These are phyloP conservation scores for Penicillium fimorum DNA, from an alignment of 495 filamentous ascomycete species.

Conservation along the genomic window DNA sequence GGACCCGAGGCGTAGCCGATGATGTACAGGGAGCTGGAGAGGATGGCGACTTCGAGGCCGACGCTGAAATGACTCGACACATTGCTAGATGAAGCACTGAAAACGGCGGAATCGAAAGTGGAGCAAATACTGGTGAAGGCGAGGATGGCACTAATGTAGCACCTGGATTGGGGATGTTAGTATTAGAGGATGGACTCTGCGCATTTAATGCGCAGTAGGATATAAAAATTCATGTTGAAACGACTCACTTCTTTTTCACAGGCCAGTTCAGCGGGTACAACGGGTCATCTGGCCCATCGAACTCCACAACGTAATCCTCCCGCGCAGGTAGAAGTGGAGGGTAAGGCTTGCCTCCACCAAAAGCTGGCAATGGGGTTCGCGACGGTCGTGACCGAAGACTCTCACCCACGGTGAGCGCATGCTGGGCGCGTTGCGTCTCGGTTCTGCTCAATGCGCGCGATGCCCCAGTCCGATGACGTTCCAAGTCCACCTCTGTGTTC, in stretches of 20 bases:
- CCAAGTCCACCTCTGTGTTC: conserved; percentile 66
- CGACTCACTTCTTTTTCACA: conserved; percentile 61
- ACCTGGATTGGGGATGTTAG: conserved; percentile 10
- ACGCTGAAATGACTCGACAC: conserved; percentile 47
- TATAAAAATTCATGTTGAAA: background rate
- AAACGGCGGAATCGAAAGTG: conserved; percentile 40
- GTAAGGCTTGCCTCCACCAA: conserved; percentile 73
- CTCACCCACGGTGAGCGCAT: conserved; percentile 38
- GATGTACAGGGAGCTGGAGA: conserved; percentile 59
- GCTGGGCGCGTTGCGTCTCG: conserved; percentile 48
- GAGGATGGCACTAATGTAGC: conserved; percentile 34
- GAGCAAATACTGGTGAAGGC: conserved; percentile 42
- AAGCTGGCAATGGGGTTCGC: conserved; percentile 45
- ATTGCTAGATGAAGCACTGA: conserved; percentile 24
- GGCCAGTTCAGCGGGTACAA: conserved; percentile 82
- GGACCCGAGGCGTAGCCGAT: conserved; percentile 60
- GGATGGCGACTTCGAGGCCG: conserved; percentile 47
- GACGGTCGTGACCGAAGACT: conserved; percentile 36
- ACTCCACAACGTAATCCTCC: conserved; percentile 81
- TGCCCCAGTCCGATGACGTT: conserved; percentile 49
- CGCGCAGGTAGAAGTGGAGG: conserved; percentile 67
- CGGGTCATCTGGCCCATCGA: conserved; percentile 72
- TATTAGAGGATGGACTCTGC: background rate
- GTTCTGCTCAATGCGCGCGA: conserved; percentile 70
- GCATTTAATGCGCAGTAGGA: background rate